These are phyloP conservation scores for Nyssa sinensis DNA, from an alignment of 148 eudicot genomes.

Conservation along the genomic window DNA sequence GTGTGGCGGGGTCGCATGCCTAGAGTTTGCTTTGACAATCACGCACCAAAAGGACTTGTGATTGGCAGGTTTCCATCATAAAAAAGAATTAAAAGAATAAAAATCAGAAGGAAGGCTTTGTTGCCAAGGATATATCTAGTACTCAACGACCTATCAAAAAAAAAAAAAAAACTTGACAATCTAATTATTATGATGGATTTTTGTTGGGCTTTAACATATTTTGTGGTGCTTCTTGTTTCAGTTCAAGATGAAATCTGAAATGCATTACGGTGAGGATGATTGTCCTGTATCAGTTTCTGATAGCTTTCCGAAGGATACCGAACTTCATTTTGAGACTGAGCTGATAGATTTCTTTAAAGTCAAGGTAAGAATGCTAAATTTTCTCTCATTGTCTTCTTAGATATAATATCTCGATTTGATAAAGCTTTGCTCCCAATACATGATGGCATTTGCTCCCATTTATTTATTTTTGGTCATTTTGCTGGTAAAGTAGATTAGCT, in stretches of 20 bases:
- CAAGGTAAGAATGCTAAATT: constrained; percentile 54
- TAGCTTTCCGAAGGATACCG: constrained; percentile 81
- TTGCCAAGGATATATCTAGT: no score
- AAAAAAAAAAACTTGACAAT: background rate
- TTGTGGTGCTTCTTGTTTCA: constrained; percentile 34
- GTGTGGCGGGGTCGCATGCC: no score
- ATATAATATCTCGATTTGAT: background rate
- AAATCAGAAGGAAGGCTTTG: no score
- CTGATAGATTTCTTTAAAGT: constrained; percentile 86
- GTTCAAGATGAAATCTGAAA: constrained; percentile 89
- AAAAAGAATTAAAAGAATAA: no score
- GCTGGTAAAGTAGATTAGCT: background rate
- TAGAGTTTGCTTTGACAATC: no score
- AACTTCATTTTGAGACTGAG: constrained; percentile 93
- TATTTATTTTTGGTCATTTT: background rate
- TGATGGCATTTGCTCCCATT: background rate
- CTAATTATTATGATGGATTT: background rate
- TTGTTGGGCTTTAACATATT: background rate
- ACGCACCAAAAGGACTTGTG: no score
- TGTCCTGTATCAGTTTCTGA: constrained; percentile 84
- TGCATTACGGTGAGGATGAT: constrained; percentile 92
- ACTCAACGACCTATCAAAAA: no score
- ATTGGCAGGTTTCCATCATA: no score
- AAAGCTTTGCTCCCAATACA: background rate
- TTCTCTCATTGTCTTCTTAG: background rate